These are phyloP conservation scores for Myrmaecium sp. DNA, from an alignment of 2,329 filamentous ascomycete genomes.

Conservation along the genomic window DNA sequence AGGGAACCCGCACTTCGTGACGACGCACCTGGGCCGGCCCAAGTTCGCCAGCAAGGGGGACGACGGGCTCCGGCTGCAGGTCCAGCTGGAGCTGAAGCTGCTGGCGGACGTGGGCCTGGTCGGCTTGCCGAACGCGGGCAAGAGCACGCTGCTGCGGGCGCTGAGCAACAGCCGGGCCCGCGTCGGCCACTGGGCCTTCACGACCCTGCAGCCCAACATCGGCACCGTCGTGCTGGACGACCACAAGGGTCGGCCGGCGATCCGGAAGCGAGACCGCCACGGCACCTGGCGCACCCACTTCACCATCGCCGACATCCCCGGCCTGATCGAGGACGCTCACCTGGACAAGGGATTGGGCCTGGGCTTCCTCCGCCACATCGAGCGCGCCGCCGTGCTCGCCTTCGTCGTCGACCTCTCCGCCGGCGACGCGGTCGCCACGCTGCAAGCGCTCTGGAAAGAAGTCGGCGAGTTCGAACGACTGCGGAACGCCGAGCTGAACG, in stretches of 20 bases:
- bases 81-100: constrained; percentile 86
- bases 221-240: constrained; percentile 89
- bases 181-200: constrained; percentile 92
- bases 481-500: constrained; percentile 52
- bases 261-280: constrained; percentile 29
- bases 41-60: constrained; percentile 84
- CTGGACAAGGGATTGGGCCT: constrained; percentile 81
- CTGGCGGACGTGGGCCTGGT: constrained; percentile 91
- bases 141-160: constrained; percentile 77
- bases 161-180: constrained; percentile 78
- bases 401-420: constrained; percentile 80
- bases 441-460: constrained; percentile 78
- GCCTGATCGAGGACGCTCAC: constrained; percentile 81
- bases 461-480: constrained; percentile 75
- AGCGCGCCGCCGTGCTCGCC: constrained; percentile 79
- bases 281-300: constrained; percentile 55
- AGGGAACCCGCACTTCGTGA: constrained; percentile 85
- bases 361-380: constrained; percentile 83
- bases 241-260: constrained; percentile 54
- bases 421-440: constrained; percentile 60
- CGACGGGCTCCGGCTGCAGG: constrained; percentile 54
- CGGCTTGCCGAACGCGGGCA: constrained; percentile 88
- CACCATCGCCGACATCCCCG: constrained; percentile 90
- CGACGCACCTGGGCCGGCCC: constrained; percentile 55
- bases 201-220: constrained; percentile 85